phyloP scores from a whole-genome alignment of 1,284 basidiomycete genomes.

The Trichosporon asahii region DNA sequence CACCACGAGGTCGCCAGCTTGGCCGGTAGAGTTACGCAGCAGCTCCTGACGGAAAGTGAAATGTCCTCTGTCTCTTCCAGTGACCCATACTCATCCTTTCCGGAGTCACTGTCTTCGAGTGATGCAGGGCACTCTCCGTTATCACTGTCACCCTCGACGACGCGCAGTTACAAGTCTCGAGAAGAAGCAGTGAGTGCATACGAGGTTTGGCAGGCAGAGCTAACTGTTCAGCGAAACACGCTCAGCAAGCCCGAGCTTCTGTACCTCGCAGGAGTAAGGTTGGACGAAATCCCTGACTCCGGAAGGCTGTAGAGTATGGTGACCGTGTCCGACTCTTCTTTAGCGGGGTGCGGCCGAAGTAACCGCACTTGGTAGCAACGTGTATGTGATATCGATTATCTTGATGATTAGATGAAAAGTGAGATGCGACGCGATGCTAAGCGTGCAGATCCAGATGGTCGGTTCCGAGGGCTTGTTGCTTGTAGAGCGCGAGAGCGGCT shows the following conservation, averaged over 20 bases:
- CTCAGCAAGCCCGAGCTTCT: background rate
- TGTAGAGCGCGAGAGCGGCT: background rate
- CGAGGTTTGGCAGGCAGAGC: background rate
- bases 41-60: background rate
- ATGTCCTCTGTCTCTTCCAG: background rate
- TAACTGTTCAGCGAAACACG: background rate
- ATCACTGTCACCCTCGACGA: background rate
- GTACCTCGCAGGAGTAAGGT: background rate
- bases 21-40: background rate
- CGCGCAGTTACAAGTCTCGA: background rate
- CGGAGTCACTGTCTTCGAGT: background rate
- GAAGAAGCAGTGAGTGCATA: background rate
- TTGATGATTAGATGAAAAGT: background rate
- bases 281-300: background rate
- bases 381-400: background rate
- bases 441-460: background rate
- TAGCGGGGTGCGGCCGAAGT: background rate
- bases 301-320: background rate
- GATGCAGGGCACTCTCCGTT: background rate
- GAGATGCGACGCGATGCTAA: background rate
- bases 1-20: background rate
- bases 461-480: background rate
- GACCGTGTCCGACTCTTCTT: background rate
- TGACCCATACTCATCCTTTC: background rate
- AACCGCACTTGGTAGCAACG: background rate